Base-by-base conservation (phyloP, 140 eudicot genomes). In the Stevia rebaudiana region DNA sequence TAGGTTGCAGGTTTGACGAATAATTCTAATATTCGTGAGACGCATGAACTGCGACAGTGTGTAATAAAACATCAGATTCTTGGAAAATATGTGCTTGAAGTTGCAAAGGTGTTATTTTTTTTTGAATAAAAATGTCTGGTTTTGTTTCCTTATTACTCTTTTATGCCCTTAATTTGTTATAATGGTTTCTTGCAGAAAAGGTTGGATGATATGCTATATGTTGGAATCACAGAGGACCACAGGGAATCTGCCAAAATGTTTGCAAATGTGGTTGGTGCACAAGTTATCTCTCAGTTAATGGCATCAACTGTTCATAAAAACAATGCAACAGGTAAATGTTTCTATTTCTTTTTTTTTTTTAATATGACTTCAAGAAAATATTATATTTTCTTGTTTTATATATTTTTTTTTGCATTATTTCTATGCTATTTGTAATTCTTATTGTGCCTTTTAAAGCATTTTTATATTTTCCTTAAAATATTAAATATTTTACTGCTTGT, bases 1-100 rank as follows among this genome's bases (percentile, higher is more conserved):
- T 76, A 88, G 99, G 77, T 94, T 78, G 84, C 95, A 61, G 99
- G 99, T 49, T 79, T 88, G 75, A 85, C 99, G 16, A 94, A 94
- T 72, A 88, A 88, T 78, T 94, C 99, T 24, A 79, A 83, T 63
- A 21, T 76, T 41, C 59, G 66, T 16, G 94, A 73, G 76, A 82
- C 99, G 57, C 88, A 86, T 83, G 84, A 85, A 54, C 85, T 94
- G 52, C 97, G 97, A 18, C 86, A 69, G 54, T 94, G 99, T 80
- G 95, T 85, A 40, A 71, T 79, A 69, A 83, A 79, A 73, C 76
- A 94, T 80, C 84, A 21, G 51, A 31, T 49, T 65, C 95, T 88
- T 76, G 97, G 99, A 55, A 72, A 85, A 58, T 75, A 83, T 6
- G 99, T 94, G 64, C 94, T 94, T 78, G 83, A 94, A 74, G 96